Base-by-base conservation (phyloP, 2,329 filamentous ascomycete species). In the Tolypocladium ovalisporum region DNA sequence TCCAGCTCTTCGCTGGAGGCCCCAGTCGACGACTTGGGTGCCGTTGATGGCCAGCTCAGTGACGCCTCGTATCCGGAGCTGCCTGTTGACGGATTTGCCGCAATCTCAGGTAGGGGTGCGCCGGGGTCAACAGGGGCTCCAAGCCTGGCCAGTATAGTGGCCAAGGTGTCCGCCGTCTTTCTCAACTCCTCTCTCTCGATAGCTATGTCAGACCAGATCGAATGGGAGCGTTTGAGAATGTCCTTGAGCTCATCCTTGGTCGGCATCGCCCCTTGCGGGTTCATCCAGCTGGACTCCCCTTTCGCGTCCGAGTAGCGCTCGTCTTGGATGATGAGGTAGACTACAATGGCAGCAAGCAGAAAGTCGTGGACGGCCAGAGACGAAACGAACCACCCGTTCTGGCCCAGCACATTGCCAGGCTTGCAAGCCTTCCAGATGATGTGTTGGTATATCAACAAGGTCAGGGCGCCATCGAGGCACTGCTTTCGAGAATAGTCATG, bases 351-450 rank as follows among this genome's bases (percentile, higher is more conserved):
- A 0, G 83, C 82, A 2, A 86, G 74, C 55, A 87, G 70, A 54
- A 82, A 86, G 64, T 87, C 83, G 54, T 85, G 81, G 55, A 82
- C 76, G 13, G 79, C 76, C 4, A 86, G 69, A 0, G 79, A 80
- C 3, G 77, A 79, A 24, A 84, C 66, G 62, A 85, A 84, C 79
- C 82, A 85, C 6, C 76, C 75, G 40, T 79, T 75, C 35, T 74
- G 71, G 59, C 74, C 71, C 17, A 87, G 68, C 32, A 80, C 71
- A 7, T 79, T 79, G 1, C 82, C 82, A 0, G 82, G 81, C 57
- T 76, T 75, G 2, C 72, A 75, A 1, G 76, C 77, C 54, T 78
- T 70, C 66, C 76, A 76, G 49, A 82, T 75, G 35, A 67, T 66
- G 37, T 70, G 62, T 64, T 84, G 81, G 58, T 76, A 76, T 1